phyloP scores from a whole-genome alignment of 768 basidiomycete species.

The Boletus pseudopeckii region DNA sequence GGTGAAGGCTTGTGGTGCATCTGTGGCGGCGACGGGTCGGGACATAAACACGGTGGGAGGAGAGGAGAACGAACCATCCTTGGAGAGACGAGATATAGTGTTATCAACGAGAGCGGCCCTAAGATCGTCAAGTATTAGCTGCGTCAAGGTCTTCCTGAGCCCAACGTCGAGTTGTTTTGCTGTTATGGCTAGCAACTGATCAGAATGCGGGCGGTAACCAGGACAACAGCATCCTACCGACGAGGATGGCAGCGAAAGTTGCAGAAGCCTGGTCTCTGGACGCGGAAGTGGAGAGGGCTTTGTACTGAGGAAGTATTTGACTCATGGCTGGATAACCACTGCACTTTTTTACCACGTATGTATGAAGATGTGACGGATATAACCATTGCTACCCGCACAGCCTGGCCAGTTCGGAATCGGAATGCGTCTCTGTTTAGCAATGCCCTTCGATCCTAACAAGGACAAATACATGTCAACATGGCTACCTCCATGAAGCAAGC shows the following conservation, averaged over 20 bases:
- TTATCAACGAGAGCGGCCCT: slow-evolving; percentile 33
- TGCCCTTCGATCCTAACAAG: slow-evolving; percentile 18
- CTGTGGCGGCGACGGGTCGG: slow-evolving; percentile 36
- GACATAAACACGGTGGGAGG: not conserved
- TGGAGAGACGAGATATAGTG: slow-evolving; percentile 46
- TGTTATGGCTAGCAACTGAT: slow-evolving; percentile 11
- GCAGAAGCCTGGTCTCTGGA: slow-evolving; percentile 4
- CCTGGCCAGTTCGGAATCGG: slow-evolving; percentile 9
- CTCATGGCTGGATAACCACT: slow-evolving; percentile 14
- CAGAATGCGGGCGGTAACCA: slow-evolving; percentile 8
- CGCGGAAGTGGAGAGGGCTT: slow-evolving; percentile 10
- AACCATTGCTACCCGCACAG: slow-evolving; percentile 11
- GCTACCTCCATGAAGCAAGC: not conserved
- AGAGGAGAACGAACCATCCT: slow-evolving; percentile 46
- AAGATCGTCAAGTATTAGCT: slow-evolving; percentile 59
- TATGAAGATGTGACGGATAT: not conserved
- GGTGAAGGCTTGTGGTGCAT: slow-evolving; percentile 62
- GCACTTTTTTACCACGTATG: not conserved
- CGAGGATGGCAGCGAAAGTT: slow-evolving; percentile 12
- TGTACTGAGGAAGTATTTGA: slow-evolving; percentile 16
- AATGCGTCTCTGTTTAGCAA: slow-evolving; percentile 17
- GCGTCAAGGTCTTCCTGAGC: slow-evolving; percentile 54
- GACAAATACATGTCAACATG: slow-evolving; percentile 16
- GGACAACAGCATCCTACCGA: slow-evolving; percentile 11
- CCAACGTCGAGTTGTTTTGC: slow-evolving; percentile 32